phyloP scores from a whole-genome alignment of 345 rosid genomes.

The Zanthoxylum bungeanum region DNA sequence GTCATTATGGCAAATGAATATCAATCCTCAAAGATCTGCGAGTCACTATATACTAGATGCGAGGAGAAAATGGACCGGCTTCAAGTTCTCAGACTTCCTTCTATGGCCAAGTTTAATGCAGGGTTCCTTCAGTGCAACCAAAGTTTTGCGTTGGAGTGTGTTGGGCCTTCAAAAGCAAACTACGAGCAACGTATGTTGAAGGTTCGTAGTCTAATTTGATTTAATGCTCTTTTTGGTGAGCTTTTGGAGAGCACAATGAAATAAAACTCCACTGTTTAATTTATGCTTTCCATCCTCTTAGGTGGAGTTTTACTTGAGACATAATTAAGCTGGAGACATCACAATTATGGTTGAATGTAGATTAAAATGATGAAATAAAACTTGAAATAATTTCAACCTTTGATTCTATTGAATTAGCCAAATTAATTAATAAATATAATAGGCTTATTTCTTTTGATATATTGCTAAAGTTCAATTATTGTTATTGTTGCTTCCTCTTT shows the following conservation, averaged over 20 bases:
- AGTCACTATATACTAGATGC: conserved; percentile 67
- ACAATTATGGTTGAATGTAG: background rate
- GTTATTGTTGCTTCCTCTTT: background rate
- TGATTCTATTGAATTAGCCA: background rate
- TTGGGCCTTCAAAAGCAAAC: conserved; percentile 82
- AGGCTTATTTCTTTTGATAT: background rate
- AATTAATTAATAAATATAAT: background rate
- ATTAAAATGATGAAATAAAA: background rate
- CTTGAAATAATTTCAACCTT: background rate
- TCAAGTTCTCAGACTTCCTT: conserved; percentile 96
- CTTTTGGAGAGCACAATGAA: background rate
- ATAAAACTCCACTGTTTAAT: background rate
- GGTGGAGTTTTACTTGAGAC: background rate
- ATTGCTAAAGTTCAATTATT: background rate
- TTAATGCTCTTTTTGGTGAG: background rate
- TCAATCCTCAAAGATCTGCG: conserved; percentile 87
- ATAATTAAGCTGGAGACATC: background rate
- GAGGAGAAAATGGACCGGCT: conserved; percentile 99
- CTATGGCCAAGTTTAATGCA: conserved; percentile 98
- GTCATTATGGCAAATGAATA: conserved; percentile 68
- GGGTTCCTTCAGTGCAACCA: conserved; percentile 91
- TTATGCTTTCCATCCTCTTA: background rate
- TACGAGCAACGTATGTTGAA: conserved; percentile 86
- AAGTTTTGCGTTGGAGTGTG: conserved; percentile 76
- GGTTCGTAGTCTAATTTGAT: conserved; percentile 35